Percentiles rank a stretch among this genome's conserved stretches.
Conservation (phyloP, 164 flowering plant species). For the Saururus chinensis region DNA sequence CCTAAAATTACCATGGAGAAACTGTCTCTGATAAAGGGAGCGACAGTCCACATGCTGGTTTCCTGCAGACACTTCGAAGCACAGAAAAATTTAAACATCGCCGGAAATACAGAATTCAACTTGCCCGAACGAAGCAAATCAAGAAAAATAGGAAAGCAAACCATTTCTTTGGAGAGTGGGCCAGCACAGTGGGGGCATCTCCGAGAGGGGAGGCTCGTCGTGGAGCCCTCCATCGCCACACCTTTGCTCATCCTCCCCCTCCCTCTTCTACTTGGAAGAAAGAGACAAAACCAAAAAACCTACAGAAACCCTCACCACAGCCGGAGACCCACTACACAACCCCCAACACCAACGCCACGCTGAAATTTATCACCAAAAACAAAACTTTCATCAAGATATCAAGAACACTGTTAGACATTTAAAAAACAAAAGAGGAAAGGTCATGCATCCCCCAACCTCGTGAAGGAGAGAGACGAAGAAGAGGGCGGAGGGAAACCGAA, state of each 20-base stretch:
- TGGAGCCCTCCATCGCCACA: neutral
- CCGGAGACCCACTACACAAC: too few species aligned
- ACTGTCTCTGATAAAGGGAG: constrained; percentile 68
- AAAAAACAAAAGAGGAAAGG: too few species aligned
- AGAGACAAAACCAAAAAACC: too few species aligned
- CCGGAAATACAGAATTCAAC: neutral
- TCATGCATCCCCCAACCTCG: too few species aligned
- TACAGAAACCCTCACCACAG: too few species aligned
- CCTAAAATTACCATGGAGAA: constrained; percentile 61
- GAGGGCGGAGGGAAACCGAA: too few species aligned
- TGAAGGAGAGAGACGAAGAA: too few species aligned
- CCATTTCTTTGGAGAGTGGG: constrained; percentile 79
- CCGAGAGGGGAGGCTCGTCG: neutral
- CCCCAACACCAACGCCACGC: too few species aligned
- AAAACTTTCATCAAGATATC: too few species aligned
- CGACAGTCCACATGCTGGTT: constrained; percentile 64
- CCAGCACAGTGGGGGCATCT: constrained; percentile 86
- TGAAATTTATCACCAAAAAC: too few species aligned
- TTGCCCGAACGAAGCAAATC: neutral
- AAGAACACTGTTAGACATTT: too few species aligned
- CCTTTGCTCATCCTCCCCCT: constrained; percentile 3
- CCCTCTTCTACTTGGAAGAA: constrained; percentile 4
- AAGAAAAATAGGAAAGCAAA: constrained; percentile 6
- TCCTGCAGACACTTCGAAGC: constrained; percentile 39
- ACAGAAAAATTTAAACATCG: neutral